phyloP scores from a whole-genome alignment of 2,329 filamentous ascomycete genomes.

The Diaporthe ilicicola region DNA sequence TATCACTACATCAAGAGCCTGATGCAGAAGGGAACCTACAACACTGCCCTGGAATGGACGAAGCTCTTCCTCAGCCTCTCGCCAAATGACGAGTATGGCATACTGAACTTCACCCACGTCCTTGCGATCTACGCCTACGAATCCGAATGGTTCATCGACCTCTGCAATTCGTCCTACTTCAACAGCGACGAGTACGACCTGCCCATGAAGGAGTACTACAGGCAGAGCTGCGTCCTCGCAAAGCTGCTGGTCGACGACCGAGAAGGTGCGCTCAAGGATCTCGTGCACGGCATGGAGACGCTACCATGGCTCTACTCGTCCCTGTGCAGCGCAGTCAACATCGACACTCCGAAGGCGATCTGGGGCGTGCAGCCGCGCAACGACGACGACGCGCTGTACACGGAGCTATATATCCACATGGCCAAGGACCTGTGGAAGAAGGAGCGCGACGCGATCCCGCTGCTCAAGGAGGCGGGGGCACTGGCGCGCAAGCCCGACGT shows the following conservation, averaged over 20 bases:
- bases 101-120: slow-evolving; percentile 83
- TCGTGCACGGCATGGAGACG: slow-evolving; percentile 73
- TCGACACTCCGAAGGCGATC: slow-evolving; percentile 80
- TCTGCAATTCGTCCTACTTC: slow-evolving; percentile 63
- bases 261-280: slow-evolving; percentile 69
- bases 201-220: slow-evolving; percentile 67
- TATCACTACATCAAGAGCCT: slow-evolving; percentile 90
- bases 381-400: slow-evolving; percentile 72
- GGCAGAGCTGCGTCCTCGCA: slow-evolving; percentile 80
- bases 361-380: slow-evolving; percentile 81
- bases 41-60: slow-evolving; percentile 92
- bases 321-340: slow-evolving; percentile 80
- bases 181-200: slow-evolving; percentile 40
- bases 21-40: slow-evolving; percentile 89
- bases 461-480: slow-evolving; percentile 76
- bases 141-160: slow-evolving; percentile 76
- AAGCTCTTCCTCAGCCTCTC: slow-evolving; percentile 83
- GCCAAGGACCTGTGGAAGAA: slow-evolving; percentile 89
- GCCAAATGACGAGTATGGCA: slow-evolving; percentile 81
- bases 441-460: slow-evolving; percentile 66
- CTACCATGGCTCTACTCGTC: slow-evolving; percentile 87
- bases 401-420: slow-evolving; percentile 78
- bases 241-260: slow-evolving; percentile 75
- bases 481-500: slow-evolving; percentile 56
- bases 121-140: slow-evolving; percentile 85